A percentile compares a stretch with the other conserved stretches of the same genome.
Evolutionary conservation across 106 monocot genomes (phyloP).

Genomic region (Cymbidium sinense): DNA sequence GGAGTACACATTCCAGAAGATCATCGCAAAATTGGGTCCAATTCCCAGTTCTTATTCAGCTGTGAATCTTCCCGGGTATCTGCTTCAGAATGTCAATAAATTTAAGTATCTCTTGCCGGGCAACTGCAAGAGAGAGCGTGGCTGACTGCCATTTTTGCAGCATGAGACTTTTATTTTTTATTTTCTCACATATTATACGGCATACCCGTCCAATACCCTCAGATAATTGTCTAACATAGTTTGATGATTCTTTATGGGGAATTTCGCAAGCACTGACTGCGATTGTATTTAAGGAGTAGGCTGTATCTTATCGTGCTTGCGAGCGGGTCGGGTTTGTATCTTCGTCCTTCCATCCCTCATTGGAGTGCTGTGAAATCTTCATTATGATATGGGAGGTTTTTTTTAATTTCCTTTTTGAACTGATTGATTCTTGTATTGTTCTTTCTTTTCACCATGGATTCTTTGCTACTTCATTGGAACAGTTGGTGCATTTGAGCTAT

Average conservation of each 20-base stretch:
- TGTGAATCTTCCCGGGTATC: slow-evolving; percentile 42
- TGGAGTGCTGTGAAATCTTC: background rate
- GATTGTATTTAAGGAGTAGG: background rate
- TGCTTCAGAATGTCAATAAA: slow-evolving; percentile 40
- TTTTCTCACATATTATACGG: background rate
- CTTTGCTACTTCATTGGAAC: background rate
- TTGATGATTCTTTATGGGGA: slow-evolving; percentile 25
- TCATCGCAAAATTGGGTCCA: slow-evolving; percentile 59
- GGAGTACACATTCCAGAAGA: slow-evolving; percentile 60
- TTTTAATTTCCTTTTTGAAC: background rate
- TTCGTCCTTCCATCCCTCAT: background rate
- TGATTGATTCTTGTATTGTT: background rate
- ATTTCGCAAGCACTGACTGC: background rate
- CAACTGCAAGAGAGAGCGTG: slow-evolving; percentile 50
- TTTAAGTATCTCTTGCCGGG: slow-evolving; percentile 57
- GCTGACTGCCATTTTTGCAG: slow-evolving; percentile 12
- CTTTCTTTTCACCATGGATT: background rate
- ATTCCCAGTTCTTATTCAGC: slow-evolving; percentile 52
- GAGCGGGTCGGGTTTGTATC: background rate
- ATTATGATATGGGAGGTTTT: background rate
- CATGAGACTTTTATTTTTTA: background rate
- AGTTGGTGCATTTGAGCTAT: background rate
- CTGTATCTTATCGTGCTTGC: slow-evolving; percentile 6
- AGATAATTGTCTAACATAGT: slow-evolving; percentile 14
- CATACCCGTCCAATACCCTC: background rate